Conservation (phyloP, 441 rosid species). For the Adansonia gregorii region DNA sequence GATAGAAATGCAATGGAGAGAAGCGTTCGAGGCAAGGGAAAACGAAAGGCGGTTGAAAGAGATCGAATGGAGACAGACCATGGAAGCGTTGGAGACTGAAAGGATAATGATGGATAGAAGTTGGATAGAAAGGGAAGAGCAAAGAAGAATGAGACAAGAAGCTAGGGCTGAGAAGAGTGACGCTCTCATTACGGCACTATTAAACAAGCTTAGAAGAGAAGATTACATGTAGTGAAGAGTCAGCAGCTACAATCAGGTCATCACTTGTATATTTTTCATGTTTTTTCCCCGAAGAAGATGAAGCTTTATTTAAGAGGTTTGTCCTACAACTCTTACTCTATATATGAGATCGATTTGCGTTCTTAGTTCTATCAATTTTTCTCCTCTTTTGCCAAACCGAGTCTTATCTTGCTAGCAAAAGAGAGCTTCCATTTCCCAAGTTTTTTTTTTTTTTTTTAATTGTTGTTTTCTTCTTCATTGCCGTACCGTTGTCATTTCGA, state of each 20-base stretch:
- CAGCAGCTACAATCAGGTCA: not conserved
- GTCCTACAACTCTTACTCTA: slow-evolving; percentile 37
- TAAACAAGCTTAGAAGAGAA: slow-evolving; percentile 72
- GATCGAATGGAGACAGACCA: slow-evolving; percentile 85
- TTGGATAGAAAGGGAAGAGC: slow-evolving; percentile 92
- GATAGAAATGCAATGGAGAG: slow-evolving; percentile 87
- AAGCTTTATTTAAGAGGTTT: slow-evolving; percentile 39
- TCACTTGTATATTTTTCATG: slow-evolving; percentile 4
- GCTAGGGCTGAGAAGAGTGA: slow-evolving; percentile 94
- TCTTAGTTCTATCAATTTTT: not conserved
- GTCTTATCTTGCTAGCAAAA: not conserved
- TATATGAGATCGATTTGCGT: not conserved
- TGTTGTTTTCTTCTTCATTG: not conserved
- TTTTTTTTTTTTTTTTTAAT: not conserved
- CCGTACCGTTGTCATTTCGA: slow-evolving; percentile 21
- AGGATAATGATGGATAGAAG: slow-evolving; percentile 75
- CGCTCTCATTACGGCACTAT: slow-evolving; percentile 71
- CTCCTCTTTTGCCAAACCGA: not conserved
- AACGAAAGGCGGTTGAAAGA: slow-evolving; percentile 73
- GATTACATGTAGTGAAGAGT: slow-evolving; percentile 36
- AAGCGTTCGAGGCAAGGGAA: slow-evolving; percentile 70
- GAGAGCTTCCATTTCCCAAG: not conserved
- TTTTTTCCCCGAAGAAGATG: slow-evolving; percentile 21
- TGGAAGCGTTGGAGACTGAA: slow-evolving; percentile 85
- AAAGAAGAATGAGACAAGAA: slow-evolving; percentile 82